These are phyloP conservation scores for Phytophthora constricta DNA, from an alignment of 352 stramenopile species.

Conservation along the genomic window DNA sequence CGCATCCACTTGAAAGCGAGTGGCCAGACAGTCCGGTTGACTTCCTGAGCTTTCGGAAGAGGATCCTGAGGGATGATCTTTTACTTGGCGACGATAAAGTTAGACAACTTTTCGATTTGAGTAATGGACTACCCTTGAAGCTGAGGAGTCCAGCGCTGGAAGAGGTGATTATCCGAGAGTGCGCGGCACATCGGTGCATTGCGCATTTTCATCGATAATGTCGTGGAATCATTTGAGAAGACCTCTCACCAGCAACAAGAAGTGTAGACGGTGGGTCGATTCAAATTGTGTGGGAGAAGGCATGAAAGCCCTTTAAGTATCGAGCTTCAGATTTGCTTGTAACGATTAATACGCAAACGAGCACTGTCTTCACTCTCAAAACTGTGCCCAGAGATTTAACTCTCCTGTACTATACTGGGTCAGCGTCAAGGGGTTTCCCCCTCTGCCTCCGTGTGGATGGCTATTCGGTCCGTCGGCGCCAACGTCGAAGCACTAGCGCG, in stretches of 20 bases:
- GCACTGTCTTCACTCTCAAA: too few relatives aligned
- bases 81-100: not conserved
- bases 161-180: constrained; percentile 4
- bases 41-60: constrained; percentile 2
- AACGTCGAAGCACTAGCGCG: too few relatives aligned
- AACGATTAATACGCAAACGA: too few relatives aligned
- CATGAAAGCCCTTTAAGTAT: not conserved
- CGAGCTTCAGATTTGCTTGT: constrained; percentile 1
- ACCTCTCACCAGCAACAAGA: not conserved
- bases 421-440: too few relatives aligned
- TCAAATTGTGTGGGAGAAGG: constrained; percentile 1
- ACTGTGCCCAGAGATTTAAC: too few relatives aligned
- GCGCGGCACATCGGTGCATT: not conserved
- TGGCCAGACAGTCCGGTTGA: not conserved
- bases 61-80: not conserved
- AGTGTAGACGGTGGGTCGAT: not conserved
- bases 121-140: constrained; percentile 1
- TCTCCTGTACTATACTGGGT: too few relatives aligned
- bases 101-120: constrained; percentile 1
- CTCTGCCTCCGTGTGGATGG: too few relatives aligned
- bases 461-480: too few relatives aligned
- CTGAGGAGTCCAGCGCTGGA: constrained; percentile 1
- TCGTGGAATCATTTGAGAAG: constrained; percentile 2
- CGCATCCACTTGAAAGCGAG: constrained; percentile 2
- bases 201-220: constrained; percentile 2